Evolutionary conservation across 331 rosid species (phyloP).

Genomic region (Quercus tomentella): DNA sequence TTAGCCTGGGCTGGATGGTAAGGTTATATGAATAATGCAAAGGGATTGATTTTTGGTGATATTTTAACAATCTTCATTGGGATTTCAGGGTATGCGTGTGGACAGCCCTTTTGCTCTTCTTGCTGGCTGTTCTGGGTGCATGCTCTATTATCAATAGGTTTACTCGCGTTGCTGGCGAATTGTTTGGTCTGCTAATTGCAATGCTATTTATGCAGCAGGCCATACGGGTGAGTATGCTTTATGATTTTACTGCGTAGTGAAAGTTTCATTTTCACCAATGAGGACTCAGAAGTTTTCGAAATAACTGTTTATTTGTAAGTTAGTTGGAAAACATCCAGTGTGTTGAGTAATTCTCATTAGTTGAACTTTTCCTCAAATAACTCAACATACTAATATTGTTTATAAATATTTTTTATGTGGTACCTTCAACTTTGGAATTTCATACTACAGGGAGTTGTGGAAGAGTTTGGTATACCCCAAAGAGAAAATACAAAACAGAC

Average conservation of each 20-base stretch:
- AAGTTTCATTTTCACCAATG: not conserved
- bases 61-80: constrained; percentile 2
- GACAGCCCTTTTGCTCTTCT: constrained; percentile 87
- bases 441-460: constrained; percentile 80
- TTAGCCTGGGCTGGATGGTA: constrained; percentile 98
- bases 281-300: not conserved
- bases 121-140: constrained; percentile 87
- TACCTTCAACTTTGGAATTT: not conserved
- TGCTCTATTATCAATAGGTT: constrained; percentile 95
- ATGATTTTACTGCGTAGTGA: not conserved
- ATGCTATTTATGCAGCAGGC: constrained; percentile 99
- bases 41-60: constrained; percentile 9
- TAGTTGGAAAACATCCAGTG: not conserved
- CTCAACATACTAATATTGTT: not conserved
- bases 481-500: constrained; percentile 46
- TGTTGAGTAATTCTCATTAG: too few relatives aligned
- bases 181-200: constrained; percentile 90
- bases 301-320: not conserved
- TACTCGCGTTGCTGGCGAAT: constrained; percentile 95
- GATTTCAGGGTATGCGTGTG: constrained; percentile 87
- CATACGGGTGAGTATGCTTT: constrained; percentile 61
- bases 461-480: constrained; percentile 73
- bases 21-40: not conserved
- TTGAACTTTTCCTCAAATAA: not conserved
- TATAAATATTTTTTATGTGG: not conserved